phyloP scores from a whole-genome alignment of 108 stramenopile species.

The Nannochloropsis oceanica region DNA sequence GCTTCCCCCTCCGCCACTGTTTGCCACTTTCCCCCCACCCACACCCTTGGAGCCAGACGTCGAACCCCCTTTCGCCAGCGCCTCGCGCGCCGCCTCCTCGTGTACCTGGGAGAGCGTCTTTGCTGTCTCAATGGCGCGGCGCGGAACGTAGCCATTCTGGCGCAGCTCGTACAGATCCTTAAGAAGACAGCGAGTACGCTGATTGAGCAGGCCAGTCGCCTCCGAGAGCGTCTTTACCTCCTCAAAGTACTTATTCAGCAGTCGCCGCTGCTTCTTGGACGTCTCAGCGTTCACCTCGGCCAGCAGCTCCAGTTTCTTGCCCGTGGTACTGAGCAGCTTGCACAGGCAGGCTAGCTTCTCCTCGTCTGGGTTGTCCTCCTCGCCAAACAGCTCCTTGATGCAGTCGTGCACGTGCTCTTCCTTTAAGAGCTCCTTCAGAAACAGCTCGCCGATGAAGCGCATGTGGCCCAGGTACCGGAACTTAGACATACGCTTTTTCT shows the following conservation, averaged over 20 bases:
- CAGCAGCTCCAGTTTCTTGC: conserved; percentile 9
- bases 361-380: conserved; percentile 2
- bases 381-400: background rate
- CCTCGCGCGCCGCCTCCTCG: background rate
- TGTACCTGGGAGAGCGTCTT: conserved; percentile 13
- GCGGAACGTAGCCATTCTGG: conserved; percentile 19
- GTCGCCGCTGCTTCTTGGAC: background rate
- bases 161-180: conserved; percentile 28
- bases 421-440: conserved; percentile 26
- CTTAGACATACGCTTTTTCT: conserved; percentile 18
- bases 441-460: conserved; percentile 30
- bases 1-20: background rate
- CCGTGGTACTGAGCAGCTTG: conserved; percentile 22
- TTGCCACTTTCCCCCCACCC: background rate
- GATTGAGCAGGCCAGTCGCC: background rate
- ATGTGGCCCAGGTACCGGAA: conserved; percentile 25
- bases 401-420: conserved; percentile 25
- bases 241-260: background rate
- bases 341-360: conserved; percentile 23
- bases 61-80: background rate
- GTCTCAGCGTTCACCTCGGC: conserved; percentile 2
- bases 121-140: conserved; percentile 28
- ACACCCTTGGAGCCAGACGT: background rate
- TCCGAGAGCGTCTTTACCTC: background rate
- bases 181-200: background rate